Percentiles rank a stretch among this genome's conserved stretches.
Evolutionary conservation across 495 filamentous ascomycete genomes (phyloP).

Genomic region (Aspergillus ostianus): DNA sequence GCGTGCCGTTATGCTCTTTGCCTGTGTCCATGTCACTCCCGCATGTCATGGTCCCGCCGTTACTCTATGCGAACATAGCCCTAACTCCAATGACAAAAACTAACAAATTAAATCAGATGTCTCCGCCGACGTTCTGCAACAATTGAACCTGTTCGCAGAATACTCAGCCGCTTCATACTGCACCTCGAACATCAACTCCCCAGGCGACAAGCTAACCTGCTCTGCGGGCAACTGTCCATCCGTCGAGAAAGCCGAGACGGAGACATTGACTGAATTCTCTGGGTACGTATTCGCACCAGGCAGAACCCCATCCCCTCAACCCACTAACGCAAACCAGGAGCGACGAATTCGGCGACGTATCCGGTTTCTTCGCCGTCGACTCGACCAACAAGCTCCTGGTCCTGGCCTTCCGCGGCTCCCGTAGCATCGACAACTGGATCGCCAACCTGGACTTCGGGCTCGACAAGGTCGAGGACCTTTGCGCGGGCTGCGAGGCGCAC

Average conservation of each 20-base stretch:
- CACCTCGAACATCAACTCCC: constrained; percentile 46
- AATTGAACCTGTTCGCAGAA: constrained; percentile 63
- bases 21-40: no score
- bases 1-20: no score
- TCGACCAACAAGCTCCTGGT: constrained; percentile 59
- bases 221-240: constrained; percentile 55
- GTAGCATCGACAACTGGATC: constrained; percentile 64
- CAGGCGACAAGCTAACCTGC: constrained; percentile 55
- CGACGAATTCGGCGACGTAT: constrained; percentile 53
- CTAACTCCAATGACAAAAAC: neutral
- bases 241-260: constrained; percentile 55
- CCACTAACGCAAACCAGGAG: constrained; percentile 37
- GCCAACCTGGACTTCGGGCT: constrained; percentile 53
- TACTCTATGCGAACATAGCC: neutral
- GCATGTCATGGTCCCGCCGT: neutral
- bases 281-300: constrained; percentile 40
- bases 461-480: constrained; percentile 31
- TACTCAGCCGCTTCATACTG: constrained; percentile 73
- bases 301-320: neutral
- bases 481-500: constrained; percentile 48
- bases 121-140: constrained; percentile 26
- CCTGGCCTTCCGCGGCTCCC: constrained; percentile 66
- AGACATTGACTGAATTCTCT: constrained; percentile 57
- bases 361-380: constrained; percentile 71
- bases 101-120: constrained; percentile 30